Evolutionary conservation across 2,329 filamentous ascomycete genomes (phyloP).

Genomic region (Nemania serpens): DNA sequence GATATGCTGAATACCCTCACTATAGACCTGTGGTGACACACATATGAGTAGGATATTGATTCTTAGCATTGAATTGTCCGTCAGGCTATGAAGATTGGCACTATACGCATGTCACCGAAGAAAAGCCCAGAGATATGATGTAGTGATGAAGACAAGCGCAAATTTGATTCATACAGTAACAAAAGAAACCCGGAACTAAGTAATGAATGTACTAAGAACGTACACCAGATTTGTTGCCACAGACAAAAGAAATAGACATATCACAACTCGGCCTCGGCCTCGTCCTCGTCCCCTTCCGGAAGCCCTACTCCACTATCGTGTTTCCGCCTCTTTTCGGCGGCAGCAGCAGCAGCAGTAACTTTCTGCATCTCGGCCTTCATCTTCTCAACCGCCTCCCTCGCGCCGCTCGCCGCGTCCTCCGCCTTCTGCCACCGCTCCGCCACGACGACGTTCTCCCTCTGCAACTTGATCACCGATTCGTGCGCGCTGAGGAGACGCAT

Average conservation of each 20-base stretch:
- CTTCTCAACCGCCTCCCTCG: constrained; percentile 51
- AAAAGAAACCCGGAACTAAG: no score
- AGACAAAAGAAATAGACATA: not conserved
- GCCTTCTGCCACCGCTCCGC: constrained; percentile 42
- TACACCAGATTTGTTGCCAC: not conserved
- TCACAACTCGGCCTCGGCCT: constrained; percentile 48
- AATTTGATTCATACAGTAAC: no score
- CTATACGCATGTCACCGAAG: no score
- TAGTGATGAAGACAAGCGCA: no score
- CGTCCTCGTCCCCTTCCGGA: constrained; percentile 56
- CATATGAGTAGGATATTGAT: no score
- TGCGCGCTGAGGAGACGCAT: constrained; percentile 52
- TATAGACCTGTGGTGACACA: no score
- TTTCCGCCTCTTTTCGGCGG: constrained; percentile 41
- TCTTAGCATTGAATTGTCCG: no score
- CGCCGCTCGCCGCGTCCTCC: constrained; percentile 47
- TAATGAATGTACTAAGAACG: no score
- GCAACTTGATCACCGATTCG: constrained; percentile 50
- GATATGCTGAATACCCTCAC: no score
- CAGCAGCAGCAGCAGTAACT: constrained; percentile 29
- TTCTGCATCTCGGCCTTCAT: constrained; percentile 57
- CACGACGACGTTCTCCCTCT: constrained; percentile 52
- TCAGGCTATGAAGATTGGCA: no score
- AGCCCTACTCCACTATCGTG: constrained; percentile 62
- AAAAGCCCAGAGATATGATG: no score